Evolutionary conservation across 192 early-diverging fungal species (phyloP).

Genomic region (Lobosporangium transversale): DNA sequence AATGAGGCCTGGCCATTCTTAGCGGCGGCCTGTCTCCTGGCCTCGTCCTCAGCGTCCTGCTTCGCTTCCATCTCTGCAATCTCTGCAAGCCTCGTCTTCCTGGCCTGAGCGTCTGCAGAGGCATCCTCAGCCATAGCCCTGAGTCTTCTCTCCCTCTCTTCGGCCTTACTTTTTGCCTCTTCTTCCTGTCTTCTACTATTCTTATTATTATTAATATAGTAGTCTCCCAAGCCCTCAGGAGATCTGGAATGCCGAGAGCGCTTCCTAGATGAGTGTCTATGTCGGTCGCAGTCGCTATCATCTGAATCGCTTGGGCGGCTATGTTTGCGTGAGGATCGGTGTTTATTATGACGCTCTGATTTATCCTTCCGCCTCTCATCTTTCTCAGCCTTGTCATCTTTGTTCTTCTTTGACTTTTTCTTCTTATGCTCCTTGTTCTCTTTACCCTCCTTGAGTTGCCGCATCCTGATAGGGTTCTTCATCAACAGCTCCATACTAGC

Average conservation of each 20-base stretch:
- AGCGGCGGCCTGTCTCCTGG: constrained; percentile 10
- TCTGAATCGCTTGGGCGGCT: constrained; percentile 14
- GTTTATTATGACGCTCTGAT: constrained; percentile 43
- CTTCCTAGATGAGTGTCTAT: constrained; percentile 21
- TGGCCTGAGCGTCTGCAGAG: constrained; percentile 27
- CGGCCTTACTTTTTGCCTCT: constrained; percentile 8
- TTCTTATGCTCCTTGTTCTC: constrained; percentile 55
- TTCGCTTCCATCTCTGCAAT: constrained; percentile 28
- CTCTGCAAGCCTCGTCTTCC: constrained; percentile 47
- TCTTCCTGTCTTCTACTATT: constrained; percentile 6
- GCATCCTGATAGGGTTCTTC: constrained; percentile 76
- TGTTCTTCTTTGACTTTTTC: constrained; percentile 44
- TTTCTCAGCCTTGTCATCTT: constrained; percentile 57
- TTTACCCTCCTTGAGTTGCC: constrained; percentile 58
- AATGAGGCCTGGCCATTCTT: constrained; percentile 39
- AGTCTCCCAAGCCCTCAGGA: constrained; percentile 1
- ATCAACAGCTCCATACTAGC: constrained; percentile 77
- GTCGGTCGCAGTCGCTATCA: constrained; percentile 13
- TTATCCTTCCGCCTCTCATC: constrained; percentile 45
- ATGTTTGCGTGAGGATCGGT: constrained; percentile 18
- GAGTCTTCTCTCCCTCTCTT: constrained; percentile 33
- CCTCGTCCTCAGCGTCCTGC: constrained; percentile 46
- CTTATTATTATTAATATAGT: background rate
- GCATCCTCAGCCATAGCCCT: constrained; percentile 59
- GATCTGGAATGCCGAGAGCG: constrained; percentile 5